Base-by-base conservation (phyloP, 192 early-diverging fungal species). In the Backusella luteola region DNA sequence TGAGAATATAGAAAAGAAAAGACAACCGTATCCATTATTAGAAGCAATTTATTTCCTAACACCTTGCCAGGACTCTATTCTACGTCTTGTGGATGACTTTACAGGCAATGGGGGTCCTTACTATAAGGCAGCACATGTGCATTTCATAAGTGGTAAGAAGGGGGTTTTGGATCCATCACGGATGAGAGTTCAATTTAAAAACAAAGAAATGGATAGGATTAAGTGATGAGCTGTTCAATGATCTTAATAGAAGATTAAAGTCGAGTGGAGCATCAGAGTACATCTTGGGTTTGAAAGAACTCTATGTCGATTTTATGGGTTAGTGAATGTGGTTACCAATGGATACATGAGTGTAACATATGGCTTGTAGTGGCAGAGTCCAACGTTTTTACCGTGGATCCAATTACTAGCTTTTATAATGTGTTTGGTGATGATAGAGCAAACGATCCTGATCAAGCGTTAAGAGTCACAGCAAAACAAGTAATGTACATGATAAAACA, bases 221-320 rank as follows among this genome's bases (percentile, higher is more conserved):
- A 36, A 84, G 91, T 21, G 90, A 93, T 77, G 39, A 77, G 4
- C 74, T 94, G 4, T 91, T 93, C 71, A 69, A 86, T 44, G 79
- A 84, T 34, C 39, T 84, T 2, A 80, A 84, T 39, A 73, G 66
- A 29, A 83, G 84, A 15, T 75, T 94, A 67, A 92, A 84, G 21
- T 76, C 76, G 35, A 85, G 88, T 0, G 79, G 87, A 29, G 89
- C 89, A 6, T 77, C 84, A 46, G 83, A 86, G 52, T 88, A 85
- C 53, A 88, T 94, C 21, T 85, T 84, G 73, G 82, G 85, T 1
- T 77, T 93, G 46, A 92, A 89, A 77, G 95, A 96, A 73, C 81
- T 96, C 38, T 91, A 89, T 78, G 88, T 94, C 35, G 95, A 96
- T 79, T 95, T 94, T 78, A 84, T 92, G 72, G 92, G 94, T 95